phyloP scores from a whole-genome alignment of 2,329 filamentous ascomycete genomes.

The Didymella arachidicola region DNA sequence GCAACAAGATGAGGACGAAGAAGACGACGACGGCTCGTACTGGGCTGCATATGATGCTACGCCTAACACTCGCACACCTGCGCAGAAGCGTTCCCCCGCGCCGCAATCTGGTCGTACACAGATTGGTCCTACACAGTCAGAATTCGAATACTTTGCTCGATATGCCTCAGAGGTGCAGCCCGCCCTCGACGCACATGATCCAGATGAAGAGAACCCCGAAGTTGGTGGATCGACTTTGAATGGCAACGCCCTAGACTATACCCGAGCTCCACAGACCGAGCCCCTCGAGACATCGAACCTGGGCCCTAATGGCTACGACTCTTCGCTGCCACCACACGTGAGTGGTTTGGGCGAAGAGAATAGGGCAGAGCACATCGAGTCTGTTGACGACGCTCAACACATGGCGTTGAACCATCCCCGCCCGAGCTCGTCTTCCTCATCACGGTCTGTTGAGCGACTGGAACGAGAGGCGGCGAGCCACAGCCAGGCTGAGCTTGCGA shows the following conservation, averaged over 20 bases:
- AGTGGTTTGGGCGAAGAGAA: constrained; percentile 22
- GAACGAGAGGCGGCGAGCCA: constrained; percentile 64
- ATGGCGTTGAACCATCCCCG: constrained; percentile 45
- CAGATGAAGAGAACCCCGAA: constrained; percentile 69
- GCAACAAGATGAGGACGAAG: constrained; percentile 52
- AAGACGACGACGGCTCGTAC: constrained; percentile 77
- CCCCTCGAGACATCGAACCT: constrained; percentile 51
- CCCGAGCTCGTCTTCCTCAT: constrained; percentile 53
- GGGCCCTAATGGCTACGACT: constrained; percentile 43
- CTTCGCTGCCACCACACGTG: constrained; percentile 37
- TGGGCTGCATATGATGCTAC: constrained; percentile 82
- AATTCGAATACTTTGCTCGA: constrained; percentile 77
- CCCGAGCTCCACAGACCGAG: constrained; percentile 54
- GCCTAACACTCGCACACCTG: constrained; percentile 59
- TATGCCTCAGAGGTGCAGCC: constrained; percentile 79
- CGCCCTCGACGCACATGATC: constrained; percentile 80
- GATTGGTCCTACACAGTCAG: constrained; percentile 54
- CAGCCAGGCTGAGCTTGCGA: constrained; percentile 72
- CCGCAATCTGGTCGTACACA: constrained; percentile 55
- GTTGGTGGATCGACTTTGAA: constrained; percentile 61
- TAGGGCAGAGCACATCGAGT: constrained; percentile 35
- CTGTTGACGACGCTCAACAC: constrained; percentile 31
- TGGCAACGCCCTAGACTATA: constrained; percentile 58
- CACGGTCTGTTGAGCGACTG: constrained; percentile 64
- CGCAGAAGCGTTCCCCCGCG: constrained; percentile 66